Evolutionary conservation across 163 green algal species (phyloP).

Genomic region (Botryococcus braunii): DNA sequence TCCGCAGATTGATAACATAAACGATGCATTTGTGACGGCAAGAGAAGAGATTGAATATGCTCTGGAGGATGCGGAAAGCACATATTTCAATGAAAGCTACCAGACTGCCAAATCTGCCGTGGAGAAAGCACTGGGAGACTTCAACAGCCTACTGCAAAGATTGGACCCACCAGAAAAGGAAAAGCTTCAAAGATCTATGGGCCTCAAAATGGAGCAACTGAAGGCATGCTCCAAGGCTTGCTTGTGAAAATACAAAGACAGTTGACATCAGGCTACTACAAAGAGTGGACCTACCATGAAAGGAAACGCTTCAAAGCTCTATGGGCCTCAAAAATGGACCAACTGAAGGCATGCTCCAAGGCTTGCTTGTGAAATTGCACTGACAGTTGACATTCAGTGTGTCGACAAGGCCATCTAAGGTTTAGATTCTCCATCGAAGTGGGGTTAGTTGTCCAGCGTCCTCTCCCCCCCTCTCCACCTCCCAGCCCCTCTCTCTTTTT

Average conservation of each 20-base stretch:
- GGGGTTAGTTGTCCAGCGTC: too few species aligned
- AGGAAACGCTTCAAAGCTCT: constrained; percentile 48
- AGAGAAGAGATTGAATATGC: constrained; percentile 77
- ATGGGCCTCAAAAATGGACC: constrained; percentile 85
- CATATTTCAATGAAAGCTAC: constrained; percentile 53
- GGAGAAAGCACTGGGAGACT: constrained; percentile 16
- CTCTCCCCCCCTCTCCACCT: too few species aligned
- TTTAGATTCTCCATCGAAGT: too few species aligned
- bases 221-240: constrained; percentile 38
- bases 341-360: constrained; percentile 59
- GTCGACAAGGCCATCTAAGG: too few species aligned
- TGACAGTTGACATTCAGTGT: constrained; percentile 27
- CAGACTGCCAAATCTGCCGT: constrained; percentile 15
- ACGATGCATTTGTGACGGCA: constrained; percentile 65
- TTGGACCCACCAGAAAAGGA: constrained; percentile 36
- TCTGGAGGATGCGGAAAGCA: constrained; percentile 29
- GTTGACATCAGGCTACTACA: constrained; percentile 33
- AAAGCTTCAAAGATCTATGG: constrained; percentile 63
- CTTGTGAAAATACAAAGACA: neutral
- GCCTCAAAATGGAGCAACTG: constrained; percentile 83
- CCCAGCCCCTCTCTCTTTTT: too few species aligned
- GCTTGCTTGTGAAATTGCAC: constrained; percentile 1
- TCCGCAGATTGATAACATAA: constrained; percentile 55
- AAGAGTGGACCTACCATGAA: constrained; percentile 28
- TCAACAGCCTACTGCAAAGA: constrained; percentile 23